Evolutionary conservation across 1,139 yeast species (phyloP), one percentile per base, ranked within the genome.

Genomic region (Geotrichum cucujoidarum): DNA sequence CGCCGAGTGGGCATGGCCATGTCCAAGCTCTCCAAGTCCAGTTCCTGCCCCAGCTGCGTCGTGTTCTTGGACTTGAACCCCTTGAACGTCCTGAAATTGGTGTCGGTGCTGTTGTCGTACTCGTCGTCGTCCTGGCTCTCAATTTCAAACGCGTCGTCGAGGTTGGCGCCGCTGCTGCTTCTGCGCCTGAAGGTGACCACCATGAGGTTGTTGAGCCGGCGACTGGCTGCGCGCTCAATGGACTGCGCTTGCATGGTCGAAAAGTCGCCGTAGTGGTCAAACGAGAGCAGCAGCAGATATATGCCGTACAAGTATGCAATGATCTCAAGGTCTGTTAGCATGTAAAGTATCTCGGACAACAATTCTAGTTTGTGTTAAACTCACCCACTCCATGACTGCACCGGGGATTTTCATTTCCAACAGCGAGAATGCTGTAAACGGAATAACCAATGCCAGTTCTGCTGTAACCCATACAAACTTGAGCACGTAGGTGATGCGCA

Each of bases 351-450:
- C 2, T 17, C 3, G 25, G 11, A 10, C 24, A 24, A 11, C 7
- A 5, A 16, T 31, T n/a, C 11, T 17, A 6, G 18, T 37, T 10
- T 22, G 20, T 3, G 11, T 2, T 7, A 13, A 2, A 40, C 51
- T 38, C 35, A 48, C 48, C 52, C 52, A 49, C 33, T 49, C 52
- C 6, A 49, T 33, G n/a, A 49, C 41, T 14, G 50, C 49, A n/a
- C 52, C 52, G 2, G 44, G 42, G 6, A 34, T 40, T 31, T 34
- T 39, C 17, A 41, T 13, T 25, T 48, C 48, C 34, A 48, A 31
- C 7, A 49, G 25, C 24, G 52, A 41, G 14, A 46, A 49, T 25
- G 45, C 42, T 11, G 50, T 46, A 17, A 49, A 49, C 25, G 52
- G 44, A 11, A 43, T 43, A 33, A 49, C 49, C 34, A 49, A 21